Evolutionary conservation across 2,329 filamentous ascomycete species (phyloP).

Genomic region (Hypoxylon rubiginosum): DNA sequence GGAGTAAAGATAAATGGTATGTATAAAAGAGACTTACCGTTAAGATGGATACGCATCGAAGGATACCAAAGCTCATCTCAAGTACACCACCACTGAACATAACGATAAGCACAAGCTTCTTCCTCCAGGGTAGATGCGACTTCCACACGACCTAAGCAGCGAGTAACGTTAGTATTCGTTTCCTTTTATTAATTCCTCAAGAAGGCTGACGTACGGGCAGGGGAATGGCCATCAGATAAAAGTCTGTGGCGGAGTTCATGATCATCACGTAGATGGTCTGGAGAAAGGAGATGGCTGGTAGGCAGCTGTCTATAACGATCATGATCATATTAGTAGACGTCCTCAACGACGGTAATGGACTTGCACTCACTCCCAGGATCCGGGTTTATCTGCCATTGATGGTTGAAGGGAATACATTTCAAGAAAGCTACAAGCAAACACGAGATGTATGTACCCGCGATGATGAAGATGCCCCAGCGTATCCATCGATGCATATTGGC

Average conservation of each 20-base stretch:
- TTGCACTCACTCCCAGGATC: slow-evolving; percentile 61
- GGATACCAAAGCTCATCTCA: slow-evolving; percentile 64
- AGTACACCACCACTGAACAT: slow-evolving; percentile 66
- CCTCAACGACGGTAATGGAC: neutral
- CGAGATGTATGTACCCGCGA: slow-evolving; percentile 59
- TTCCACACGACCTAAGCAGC: slow-evolving; percentile 57
- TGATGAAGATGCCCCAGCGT: slow-evolving; percentile 57
- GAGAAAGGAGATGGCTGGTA: slow-evolving; percentile 61
- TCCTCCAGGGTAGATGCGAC: slow-evolving; percentile 56
- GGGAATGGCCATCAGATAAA: slow-evolving; percentile 65
- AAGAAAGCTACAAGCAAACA: slow-evolving; percentile 61
- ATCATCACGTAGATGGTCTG: slow-evolving; percentile 62
- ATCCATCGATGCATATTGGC: slow-evolving; percentile 56
- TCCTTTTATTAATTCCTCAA: neutral
- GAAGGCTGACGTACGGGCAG: slow-evolving; percentile 54
- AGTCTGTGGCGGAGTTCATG: slow-evolving; percentile 62
- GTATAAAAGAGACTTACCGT: slow-evolving; percentile 45
- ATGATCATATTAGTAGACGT: slow-evolving; percentile 9
- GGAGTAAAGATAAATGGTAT: neutral
- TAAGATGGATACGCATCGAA: slow-evolving; percentile 63
- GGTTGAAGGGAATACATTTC: slow-evolving; percentile 59
- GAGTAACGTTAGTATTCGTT: slow-evolving; percentile 6
- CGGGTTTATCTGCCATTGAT: slow-evolving; percentile 65
- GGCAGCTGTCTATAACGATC: slow-evolving; percentile 52
- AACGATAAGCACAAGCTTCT: slow-evolving; percentile 61